Base-by-base conservation (phyloP, 1,284 basidiomycete genomes). In the Ceratobasidium papillatum region DNA sequence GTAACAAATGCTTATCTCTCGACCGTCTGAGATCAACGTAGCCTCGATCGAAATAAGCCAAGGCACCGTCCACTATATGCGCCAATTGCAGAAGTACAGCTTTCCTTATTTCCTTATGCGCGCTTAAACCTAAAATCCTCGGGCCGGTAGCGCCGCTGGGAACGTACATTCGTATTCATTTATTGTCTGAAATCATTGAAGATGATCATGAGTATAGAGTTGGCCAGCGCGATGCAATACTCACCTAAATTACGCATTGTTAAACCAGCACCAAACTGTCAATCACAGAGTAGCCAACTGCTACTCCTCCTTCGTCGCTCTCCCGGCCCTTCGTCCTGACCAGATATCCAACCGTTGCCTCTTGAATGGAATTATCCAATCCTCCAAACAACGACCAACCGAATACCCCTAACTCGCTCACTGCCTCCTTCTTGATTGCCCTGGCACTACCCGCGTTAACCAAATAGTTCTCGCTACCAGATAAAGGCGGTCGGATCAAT, bases 261-360 rank as follows among this genome's bases (percentile, higher is more conserved):
- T 62, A 72, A 36, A 95, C 87, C 58, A 97, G 84, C 12, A 95
- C 81, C 38, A 94, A 81, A 0, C 92, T 93, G 80, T 97, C 95
- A 73, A 97, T 83, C 1, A 96, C 95, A 5, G 90, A 94, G 82
- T 93, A 94, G 36, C 97, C 96, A 69, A 94, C 93, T 0, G 95
- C 95, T 5, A 99, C 94, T 3, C 96, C 96, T 11, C 96, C 96
- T 81, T 99, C 97, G 80, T 99, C 92, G 76, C 91, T 95, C 75
- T 96, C 94, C 80, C 91, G 92, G 1, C 92, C 94, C 80, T 99
- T 99, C 2, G 97, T 99, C 79, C 97, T 85, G 54, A 99, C 86
- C 78, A 99, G 81, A 87, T 94, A 97, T 14, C 96, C 97, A 0
- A 88, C 91, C 75, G 89, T 87, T 77, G 87, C 84, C 80, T 94